phyloP scores from a whole-genome alignment of 768 basidiomycete genomes.

The Naganishia vaughanmartiniae region DNA sequence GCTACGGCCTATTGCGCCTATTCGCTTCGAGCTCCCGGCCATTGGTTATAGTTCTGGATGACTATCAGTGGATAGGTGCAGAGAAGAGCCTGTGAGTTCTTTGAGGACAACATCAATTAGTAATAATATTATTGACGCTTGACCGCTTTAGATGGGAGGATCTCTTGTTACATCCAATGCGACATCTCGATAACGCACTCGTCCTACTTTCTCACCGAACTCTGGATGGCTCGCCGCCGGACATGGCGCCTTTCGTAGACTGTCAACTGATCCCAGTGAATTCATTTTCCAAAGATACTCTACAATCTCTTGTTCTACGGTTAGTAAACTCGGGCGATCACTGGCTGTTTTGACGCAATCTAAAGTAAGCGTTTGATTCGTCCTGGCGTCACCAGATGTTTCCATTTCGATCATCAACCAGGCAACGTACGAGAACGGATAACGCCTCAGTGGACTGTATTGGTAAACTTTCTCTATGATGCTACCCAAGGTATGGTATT shows the following conservation, averaged over 20 bases:
- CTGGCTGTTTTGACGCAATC: too few species aligned
- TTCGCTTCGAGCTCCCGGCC: conserved; percentile 37
- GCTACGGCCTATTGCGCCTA: conserved; percentile 33
- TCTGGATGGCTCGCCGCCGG: conserved; percentile 12
- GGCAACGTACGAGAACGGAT: conserved; percentile 11
- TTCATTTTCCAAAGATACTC: conserved; percentile 3
- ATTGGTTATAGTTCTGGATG: conserved; percentile 41
- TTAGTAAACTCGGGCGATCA: background rate
- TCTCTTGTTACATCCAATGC: conserved; percentile 15
- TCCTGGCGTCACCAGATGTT: background rate
- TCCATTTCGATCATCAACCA: conserved; percentile 26
- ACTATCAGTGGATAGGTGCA: conserved; percentile 40
- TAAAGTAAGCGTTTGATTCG: background rate
- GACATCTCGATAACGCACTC: conserved; percentile 34
- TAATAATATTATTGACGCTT: background rate
- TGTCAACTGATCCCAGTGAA: background rate
- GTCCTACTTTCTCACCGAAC: conserved; percentile 36
- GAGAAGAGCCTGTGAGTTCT: conserved; percentile 16
- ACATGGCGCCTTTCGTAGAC: conserved; percentile 13
- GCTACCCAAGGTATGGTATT: conserved; percentile 35
- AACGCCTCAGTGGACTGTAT: conserved; percentile 16
- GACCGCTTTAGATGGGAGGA: conserved; percentile 14
- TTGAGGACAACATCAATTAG: background rate
- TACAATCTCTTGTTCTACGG: conserved; percentile 10
- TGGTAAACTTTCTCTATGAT: conserved; percentile 33